Percentiles rank a stretch among this genome's conserved stretches.
phyloP scores from a whole-genome alignment of 2,329 filamentous ascomycete species.

The Metarhizium brunneum region DNA sequence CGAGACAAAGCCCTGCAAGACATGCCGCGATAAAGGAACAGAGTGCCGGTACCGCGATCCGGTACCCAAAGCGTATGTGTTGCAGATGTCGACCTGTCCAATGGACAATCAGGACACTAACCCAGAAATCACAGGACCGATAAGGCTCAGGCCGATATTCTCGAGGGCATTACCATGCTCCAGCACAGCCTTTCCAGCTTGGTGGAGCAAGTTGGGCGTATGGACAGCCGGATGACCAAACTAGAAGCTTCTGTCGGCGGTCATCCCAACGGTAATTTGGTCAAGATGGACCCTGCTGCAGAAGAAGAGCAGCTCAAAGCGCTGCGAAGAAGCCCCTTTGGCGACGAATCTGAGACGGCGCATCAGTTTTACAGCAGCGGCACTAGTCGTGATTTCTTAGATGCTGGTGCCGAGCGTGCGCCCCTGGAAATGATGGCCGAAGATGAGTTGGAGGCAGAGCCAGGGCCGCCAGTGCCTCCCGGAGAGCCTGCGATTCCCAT shows the following conservation, averaged over 20 bases:
- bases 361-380: conserved; percentile 13
- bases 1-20: conserved; percentile 74
- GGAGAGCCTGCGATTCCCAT: conserved; percentile 65
- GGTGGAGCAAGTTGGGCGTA: conserved; percentile 25
- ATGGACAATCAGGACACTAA: background rate
- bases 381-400: conserved; percentile 16
- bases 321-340: conserved; percentile 12
- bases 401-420: conserved; percentile 13
- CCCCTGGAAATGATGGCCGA: conserved; percentile 26
- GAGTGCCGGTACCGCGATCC: conserved; percentile 86
- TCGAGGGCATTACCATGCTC: conserved; percentile 42
- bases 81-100: background rate
- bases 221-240: conserved; percentile 28
- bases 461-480: conserved; percentile 41
- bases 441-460: conserved; percentile 41
- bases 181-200: conserved; percentile 27
- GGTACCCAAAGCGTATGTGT: conserved; percentile 70
- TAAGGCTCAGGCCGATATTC: conserved; percentile 50
- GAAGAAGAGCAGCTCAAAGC: conserved; percentile 22
- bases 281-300: conserved; percentile 19
- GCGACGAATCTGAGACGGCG: conserved; percentile 5
- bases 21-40: conserved; percentile 78
- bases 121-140: conserved; percentile 36
- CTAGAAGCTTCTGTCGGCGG: conserved; percentile 21
- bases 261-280: conserved; percentile 8